A percentile compares a stretch with the other conserved stretches of the same genome.
Evolutionary conservation across 306 rosid species (phyloP).

Genomic region (Sesbania bispinosa): DNA sequence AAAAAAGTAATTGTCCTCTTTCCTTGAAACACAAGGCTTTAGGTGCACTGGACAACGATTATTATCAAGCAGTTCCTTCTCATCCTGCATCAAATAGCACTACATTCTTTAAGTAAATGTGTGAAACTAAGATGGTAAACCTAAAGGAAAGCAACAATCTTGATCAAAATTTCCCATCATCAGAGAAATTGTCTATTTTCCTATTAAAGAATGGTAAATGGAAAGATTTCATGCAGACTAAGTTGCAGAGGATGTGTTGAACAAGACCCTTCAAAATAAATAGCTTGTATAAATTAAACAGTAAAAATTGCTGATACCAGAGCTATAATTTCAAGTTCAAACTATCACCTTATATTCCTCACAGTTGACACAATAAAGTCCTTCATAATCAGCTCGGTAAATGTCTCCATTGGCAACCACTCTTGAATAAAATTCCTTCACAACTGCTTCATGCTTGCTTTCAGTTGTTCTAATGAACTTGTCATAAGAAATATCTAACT

Average conservation of each 20-base stretch:
- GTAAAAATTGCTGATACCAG: neutral
- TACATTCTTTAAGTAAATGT: too few species aligned
- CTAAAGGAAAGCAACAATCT: conserved; percentile 2
- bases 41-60: conserved; percentile 85
- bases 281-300: neutral
- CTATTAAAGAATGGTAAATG: neutral
- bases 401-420: conserved; percentile 90
- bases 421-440: conserved; percentile 87
- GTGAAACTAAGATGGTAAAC: conserved; percentile 10
- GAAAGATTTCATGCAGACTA: neutral
- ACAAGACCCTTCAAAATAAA: neutral
- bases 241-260: neutral
- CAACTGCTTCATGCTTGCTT: conserved; percentile 82
- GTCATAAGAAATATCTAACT: conserved; percentile 86
- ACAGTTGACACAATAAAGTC: conserved; percentile 91
- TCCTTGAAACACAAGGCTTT: conserved; percentile 86
- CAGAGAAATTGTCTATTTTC: neutral
- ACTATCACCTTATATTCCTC: conserved; percentile 87
- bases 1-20: conserved; percentile 92
- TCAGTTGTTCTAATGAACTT: conserved; percentile 92
- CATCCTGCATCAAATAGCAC: conserved; percentile 64
- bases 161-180: conserved; percentile 11
- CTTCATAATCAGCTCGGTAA: conserved; percentile 91
- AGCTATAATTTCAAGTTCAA: conserved; percentile 12
- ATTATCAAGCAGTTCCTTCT: conserved; percentile 80